phyloP scores from a whole-genome alignment of 1,139 yeast genomes.

The Candida sp. region DNA sequence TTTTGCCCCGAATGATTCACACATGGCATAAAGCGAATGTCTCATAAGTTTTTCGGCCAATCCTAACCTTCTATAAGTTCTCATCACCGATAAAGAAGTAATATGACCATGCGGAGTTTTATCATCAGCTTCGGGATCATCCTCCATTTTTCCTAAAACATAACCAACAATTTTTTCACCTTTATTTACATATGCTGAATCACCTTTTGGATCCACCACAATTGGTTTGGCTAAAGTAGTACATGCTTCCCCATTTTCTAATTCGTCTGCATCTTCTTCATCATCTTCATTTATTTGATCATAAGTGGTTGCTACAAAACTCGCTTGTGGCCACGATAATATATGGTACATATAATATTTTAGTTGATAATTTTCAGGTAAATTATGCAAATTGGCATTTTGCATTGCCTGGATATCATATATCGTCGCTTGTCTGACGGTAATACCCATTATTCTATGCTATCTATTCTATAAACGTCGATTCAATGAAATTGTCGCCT shows the following conservation, averaged over 20 bases:
- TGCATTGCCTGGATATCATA: constrained; percentile 94
- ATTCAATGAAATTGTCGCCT: neutral
- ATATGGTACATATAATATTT: constrained; percentile 94
- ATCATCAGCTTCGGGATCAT: constrained; percentile 75
- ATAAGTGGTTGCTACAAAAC: constrained; percentile 88
- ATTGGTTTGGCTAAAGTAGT: constrained; percentile 8
- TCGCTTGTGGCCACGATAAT: constrained; percentile 96
- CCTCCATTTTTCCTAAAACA: constrained; percentile 95
- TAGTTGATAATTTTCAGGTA: constrained; percentile 92
- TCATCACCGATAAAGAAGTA: constrained; percentile 91
- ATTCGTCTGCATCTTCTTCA: constrained; percentile 27
- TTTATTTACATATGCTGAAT: constrained; percentile 52
- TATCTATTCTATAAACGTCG: neutral
- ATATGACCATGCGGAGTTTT: constrained; percentile 89
- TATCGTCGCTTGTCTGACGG: constrained; percentile 85
- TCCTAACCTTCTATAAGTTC: constrained; percentile 94
- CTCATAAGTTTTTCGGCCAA: constrained; percentile 92
- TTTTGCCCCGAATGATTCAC: constrained; percentile 79
- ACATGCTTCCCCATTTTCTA: constrained; percentile 12
- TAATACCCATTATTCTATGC: constrained; percentile 59
- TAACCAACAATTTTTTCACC: constrained; percentile 91
- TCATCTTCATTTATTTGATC: constrained; percentile 26
- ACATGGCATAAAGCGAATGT: constrained; percentile 73
- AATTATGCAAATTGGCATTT: constrained; percentile 86
- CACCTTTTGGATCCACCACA: constrained; percentile 45